Conservation (phyloP, 2,329 filamentous ascomycete species). For the Lasiodiplodia gonubiensis region DNA sequence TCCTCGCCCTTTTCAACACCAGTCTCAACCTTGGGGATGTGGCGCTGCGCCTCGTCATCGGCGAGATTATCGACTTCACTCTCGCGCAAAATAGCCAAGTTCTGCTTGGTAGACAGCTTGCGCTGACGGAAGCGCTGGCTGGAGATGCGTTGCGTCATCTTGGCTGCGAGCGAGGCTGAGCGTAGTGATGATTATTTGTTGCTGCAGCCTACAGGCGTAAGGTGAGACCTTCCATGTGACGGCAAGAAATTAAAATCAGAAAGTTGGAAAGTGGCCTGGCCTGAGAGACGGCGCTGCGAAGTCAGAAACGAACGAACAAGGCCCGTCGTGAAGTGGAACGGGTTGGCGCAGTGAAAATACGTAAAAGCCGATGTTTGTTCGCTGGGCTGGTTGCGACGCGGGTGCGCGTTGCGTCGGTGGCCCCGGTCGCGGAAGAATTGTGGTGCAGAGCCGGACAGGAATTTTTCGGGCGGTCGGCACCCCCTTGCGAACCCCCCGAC, state of each 20-base stretch:
- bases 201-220: slow-evolving; percentile 16
- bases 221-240: slow-evolving; percentile 27
- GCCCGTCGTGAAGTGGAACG: background rate
- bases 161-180: slow-evolving; percentile 27
- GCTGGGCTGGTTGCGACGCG: background rate
- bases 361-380: background rate
- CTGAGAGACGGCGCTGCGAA: slow-evolving; percentile 1
- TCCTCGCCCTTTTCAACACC: slow-evolving; percentile 97
- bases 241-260: slow-evolving; percentile 15
- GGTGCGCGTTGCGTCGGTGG: slow-evolving; percentile 13
- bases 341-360: background rate
- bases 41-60: slow-evolving; percentile 83
- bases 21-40: slow-evolving; percentile 84
- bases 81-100: slow-evolving; percentile 85
- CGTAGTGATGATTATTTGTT: slow-evolving; percentile 1
- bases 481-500: slow-evolving; percentile 28
- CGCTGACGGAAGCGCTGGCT: slow-evolving; percentile 75
- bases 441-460: slow-evolving; percentile 14
- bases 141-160: slow-evolving; percentile 46
- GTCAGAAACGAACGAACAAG: background rate
- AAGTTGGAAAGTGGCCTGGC: background rate
- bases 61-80: slow-evolving; percentile 84
- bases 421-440: slow-evolving; percentile 9
- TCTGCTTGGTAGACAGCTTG: slow-evolving; percentile 91
- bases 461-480: slow-evolving; percentile 16